phyloP scores from a whole-genome alignment of 2,329 filamentous ascomycete genomes.

The Fusarium sp. region DNA sequence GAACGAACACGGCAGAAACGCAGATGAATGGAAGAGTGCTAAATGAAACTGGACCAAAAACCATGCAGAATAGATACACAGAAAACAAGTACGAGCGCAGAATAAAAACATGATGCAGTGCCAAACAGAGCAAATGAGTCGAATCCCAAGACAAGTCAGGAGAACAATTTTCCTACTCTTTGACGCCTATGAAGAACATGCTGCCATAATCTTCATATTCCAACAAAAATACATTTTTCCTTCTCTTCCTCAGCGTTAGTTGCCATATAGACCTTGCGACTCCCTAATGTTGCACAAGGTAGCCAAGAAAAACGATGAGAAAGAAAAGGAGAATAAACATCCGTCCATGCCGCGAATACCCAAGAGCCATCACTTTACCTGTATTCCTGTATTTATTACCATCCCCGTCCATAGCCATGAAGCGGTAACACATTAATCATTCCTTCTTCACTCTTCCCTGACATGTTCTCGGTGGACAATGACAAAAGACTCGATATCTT shows the following conservation, averaged over 20 bases:
- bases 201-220: constrained; percentile 30
- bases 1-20: constrained; percentile 11
- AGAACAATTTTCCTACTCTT: constrained; percentile 28
- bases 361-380: constrained; percentile 26
- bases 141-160: constrained; percentile 16
- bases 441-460: constrained; percentile 26
- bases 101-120: constrained; percentile 6
- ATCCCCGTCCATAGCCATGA: constrained; percentile 27
- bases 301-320: constrained; percentile 11
- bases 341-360: constrained; percentile 18
- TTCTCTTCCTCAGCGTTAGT: constrained; percentile 7
- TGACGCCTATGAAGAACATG: constrained; percentile 10
- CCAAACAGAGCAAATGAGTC: not conserved
- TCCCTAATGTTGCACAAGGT: constrained; percentile 4
- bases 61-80: not conserved
- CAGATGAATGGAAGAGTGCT: constrained; percentile 14
- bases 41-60: not conserved
- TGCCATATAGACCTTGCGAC: not conserved
- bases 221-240: constrained; percentile 23
- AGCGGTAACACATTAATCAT: constrained; percentile 41
- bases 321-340: constrained; percentile 30
- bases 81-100: constrained; percentile 1
- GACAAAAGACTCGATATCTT: constrained; percentile 16
- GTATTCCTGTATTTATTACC: constrained; percentile 20
- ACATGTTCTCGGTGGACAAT: constrained; percentile 3